A percentile compares a stretch with the other conserved stretches of the same genome.
Evolutionary conservation across 305 asterid species (phyloP).

Genomic region (Plantago rigida): DNA sequence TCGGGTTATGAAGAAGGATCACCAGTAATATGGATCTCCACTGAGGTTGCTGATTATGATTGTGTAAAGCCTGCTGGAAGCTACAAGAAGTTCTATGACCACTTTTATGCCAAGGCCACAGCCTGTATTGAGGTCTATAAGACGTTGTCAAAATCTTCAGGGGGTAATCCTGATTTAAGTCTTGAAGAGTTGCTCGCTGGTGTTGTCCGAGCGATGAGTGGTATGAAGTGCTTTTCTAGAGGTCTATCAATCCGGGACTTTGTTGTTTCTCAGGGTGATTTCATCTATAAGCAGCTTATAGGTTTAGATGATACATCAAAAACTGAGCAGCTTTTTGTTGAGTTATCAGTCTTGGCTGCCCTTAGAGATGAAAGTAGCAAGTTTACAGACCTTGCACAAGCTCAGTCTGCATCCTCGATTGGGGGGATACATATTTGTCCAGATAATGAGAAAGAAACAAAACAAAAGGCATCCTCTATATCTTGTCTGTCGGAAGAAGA

Average conservation of each 20-base stretch:
- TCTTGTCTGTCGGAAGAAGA: slow-evolving; percentile 34
- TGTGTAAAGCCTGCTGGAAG: slow-evolving; percentile 67
- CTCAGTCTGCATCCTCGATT: slow-evolving; percentile 30
- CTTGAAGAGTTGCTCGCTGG: slow-evolving; percentile 91
- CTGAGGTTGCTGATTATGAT: slow-evolving; percentile 77
- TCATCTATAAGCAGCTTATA: slow-evolving; percentile 69
- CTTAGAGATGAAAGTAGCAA: slow-evolving; percentile 58
- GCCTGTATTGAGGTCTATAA: slow-evolving; percentile 76
- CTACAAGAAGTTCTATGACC: slow-evolving; percentile 70
- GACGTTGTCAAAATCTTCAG: slow-evolving; percentile 58
- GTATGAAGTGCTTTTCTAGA: slow-evolving; percentile 60
- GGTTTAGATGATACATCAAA: slow-evolving; percentile 83
- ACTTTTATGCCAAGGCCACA: slow-evolving; percentile 72
- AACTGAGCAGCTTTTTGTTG: slow-evolving; percentile 42
- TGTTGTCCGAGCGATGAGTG: slow-evolving; percentile 69
- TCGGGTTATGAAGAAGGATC: slow-evolving; percentile 94
- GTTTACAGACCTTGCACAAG: slow-evolving; percentile 29
- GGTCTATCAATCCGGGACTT: slow-evolving; percentile 70
- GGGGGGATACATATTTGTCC: slow-evolving; percentile 57
- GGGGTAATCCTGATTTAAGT: slow-evolving; percentile 49
- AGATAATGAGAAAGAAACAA: slow-evolving; percentile 33
- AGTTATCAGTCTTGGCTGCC: slow-evolving; percentile 52
- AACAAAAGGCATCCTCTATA: not conserved
- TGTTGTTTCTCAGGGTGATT: slow-evolving; percentile 71
- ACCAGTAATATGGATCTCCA: slow-evolving; percentile 77